These are phyloP conservation scores for Solioccasus polychromus DNA, from an alignment of 768 basidiomycete genomes.

Conservation along the genomic window DNA sequence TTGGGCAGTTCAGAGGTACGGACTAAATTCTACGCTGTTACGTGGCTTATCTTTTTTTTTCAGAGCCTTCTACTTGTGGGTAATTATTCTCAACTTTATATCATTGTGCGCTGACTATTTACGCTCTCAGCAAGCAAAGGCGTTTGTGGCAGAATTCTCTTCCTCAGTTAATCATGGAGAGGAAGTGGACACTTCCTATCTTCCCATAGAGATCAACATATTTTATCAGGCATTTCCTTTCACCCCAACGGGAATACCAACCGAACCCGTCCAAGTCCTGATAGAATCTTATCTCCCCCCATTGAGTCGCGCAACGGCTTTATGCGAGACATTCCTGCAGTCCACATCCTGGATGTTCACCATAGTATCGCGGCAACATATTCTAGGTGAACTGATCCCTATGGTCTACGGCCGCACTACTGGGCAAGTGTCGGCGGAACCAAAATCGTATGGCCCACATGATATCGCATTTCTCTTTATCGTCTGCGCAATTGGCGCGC, in stretches of 20 bases:
- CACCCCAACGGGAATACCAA: slow-evolving; percentile 36
- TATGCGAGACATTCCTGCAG: slow-evolving; percentile 48
- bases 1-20: slow-evolving; percentile 50
- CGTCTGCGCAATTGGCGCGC: slow-evolving; percentile 45
- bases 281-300: slow-evolving; percentile 48
- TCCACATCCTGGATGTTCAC: slow-evolving; percentile 51
- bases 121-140: slow-evolving; percentile 11
- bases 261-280: slow-evolving; percentile 33
- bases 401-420: slow-evolving; percentile 33
- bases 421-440: background rate
- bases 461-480: slow-evolving; percentile 48
- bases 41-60: too few relatives aligned
- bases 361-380: slow-evolving; percentile 44
- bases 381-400: slow-evolving; percentile 46
- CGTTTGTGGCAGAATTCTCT: slow-evolving; percentile 3
- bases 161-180: slow-evolving; percentile 17
- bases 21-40: background rate
- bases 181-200: slow-evolving; percentile 43
- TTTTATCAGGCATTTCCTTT: slow-evolving; percentile 48
- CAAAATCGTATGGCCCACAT: slow-evolving; percentile 41
- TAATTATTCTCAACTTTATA: too few relatives aligned
- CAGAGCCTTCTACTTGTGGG: slow-evolving; percentile 45
- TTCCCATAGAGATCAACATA: slow-evolving; percentile 42
- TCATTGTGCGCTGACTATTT: background rate
- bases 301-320: slow-evolving; percentile 37